Conservation (phyloP, 2,329 filamentous ascomycete species). For the Alternaria alternata region DNA sequence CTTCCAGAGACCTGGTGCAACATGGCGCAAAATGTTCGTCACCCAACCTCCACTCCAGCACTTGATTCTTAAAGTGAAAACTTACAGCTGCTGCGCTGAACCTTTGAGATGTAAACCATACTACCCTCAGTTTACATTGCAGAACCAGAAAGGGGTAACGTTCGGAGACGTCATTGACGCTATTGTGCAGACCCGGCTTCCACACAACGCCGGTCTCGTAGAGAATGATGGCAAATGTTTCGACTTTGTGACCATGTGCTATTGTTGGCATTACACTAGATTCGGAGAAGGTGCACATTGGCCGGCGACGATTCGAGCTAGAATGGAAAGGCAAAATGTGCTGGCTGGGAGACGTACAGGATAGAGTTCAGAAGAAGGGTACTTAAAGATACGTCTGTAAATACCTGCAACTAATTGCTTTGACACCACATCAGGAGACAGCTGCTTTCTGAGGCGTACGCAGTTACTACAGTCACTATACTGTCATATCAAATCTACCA, state of each 20-base stretch:
- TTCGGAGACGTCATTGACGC: not conserved
- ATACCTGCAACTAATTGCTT: not conserved
- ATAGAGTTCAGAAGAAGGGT: too few relatives aligned
- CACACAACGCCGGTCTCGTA: not conserved
- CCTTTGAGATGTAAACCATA: too few relatives aligned
- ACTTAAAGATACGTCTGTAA: too few relatives aligned
- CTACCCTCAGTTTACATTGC: too few relatives aligned
- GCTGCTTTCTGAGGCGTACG: not conserved
- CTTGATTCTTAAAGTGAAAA: not conserved
- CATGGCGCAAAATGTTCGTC: not conserved
- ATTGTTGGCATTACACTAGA: too few relatives aligned
- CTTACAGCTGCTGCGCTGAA: too few relatives aligned
- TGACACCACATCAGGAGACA: not conserved
- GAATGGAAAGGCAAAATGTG: too few relatives aligned
- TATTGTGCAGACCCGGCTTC: not conserved
- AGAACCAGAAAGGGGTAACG: not conserved
- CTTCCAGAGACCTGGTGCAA: not conserved
- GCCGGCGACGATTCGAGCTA: too few relatives aligned
- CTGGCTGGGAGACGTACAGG: too few relatives aligned
- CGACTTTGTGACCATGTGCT: too few relatives aligned
- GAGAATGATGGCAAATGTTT: too few relatives aligned
- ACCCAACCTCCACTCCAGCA: not conserved
- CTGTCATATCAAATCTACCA: not conserved
- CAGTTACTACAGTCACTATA: not conserved
- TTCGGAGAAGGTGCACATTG: too few relatives aligned